A percentile compares a stretch with the other conserved stretches of the same genome.
phyloP scores from a whole-genome alignment of 306 rosid species.

The Datisca glomerata region DNA sequence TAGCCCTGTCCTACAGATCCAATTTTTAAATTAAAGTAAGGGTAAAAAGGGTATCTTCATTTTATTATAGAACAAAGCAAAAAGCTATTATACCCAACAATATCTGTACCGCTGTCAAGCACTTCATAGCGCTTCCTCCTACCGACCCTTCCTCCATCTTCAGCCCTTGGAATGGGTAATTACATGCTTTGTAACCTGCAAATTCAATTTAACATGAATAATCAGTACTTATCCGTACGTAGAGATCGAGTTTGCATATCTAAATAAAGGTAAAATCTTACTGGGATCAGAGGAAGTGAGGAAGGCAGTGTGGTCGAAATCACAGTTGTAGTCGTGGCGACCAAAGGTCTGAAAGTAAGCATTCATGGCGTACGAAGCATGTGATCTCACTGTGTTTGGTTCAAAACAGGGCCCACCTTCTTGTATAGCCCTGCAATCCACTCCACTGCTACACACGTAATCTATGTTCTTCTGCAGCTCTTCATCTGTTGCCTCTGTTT shows the following conservation, averaged over 20 bases:
- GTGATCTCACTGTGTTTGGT: slow-evolving; percentile 35
- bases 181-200: slow-evolving; percentile 49
- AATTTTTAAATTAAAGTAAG: too few species aligned
- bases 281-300: slow-evolving; percentile 53
- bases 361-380: slow-evolving; percentile 48
- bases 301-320: slow-evolving; percentile 42
- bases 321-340: slow-evolving; percentile 37
- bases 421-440: slow-evolving; percentile 34
- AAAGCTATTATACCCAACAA: too few species aligned
- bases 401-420: slow-evolving; percentile 35
- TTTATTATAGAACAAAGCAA: too few species aligned
- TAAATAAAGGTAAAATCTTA: slow-evolving; percentile 18
- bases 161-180: slow-evolving; percentile 20
- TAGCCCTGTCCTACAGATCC: too few species aligned
- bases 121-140: slow-evolving; percentile 17
- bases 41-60: too few species aligned
- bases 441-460: slow-evolving; percentile 34
- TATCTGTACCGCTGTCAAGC: too few species aligned
- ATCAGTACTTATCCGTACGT: not conserved
- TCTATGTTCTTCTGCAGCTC: slow-evolving; percentile 37
- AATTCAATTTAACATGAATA: too few species aligned
- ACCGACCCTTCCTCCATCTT: slow-evolving; percentile 20
- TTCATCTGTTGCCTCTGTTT: slow-evolving; percentile 14
- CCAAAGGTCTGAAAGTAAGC: slow-evolving; percentile 42
- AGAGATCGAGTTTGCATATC: too few species aligned